phyloP scores from a whole-genome alignment of 768 basidiomycete genomes.

The Trametes maxima region DNA sequence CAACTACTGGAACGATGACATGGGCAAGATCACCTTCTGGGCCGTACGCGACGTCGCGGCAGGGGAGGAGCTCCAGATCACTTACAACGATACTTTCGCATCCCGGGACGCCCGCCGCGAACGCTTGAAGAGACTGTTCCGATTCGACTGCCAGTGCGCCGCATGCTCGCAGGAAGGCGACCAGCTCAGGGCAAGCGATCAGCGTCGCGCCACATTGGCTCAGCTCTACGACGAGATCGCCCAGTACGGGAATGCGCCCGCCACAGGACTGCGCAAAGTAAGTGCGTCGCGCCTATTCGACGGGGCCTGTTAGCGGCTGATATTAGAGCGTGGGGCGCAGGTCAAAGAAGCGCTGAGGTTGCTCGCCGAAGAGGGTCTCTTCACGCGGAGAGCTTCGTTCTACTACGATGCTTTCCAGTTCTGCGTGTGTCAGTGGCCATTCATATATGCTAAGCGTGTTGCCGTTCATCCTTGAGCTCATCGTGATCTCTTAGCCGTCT shows the following conservation, averaged over 20 bases:
- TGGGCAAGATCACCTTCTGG: constrained; percentile 27
- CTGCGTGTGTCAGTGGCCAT: constrained; percentile 19
- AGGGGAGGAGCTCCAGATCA: constrained; percentile 34
- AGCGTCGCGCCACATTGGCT: constrained; percentile 19
- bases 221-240: constrained; percentile 29
- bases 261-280: constrained; percentile 27
- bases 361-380: constrained; percentile 26
- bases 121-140: constrained; percentile 17
- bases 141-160: constrained; percentile 28
- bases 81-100: constrained; percentile 23
- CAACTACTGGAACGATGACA: constrained; percentile 27
- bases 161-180: constrained; percentile 26
- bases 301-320: background rate
- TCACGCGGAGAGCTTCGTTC: constrained; percentile 23
- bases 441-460: background rate
- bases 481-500: background rate
- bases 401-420: constrained; percentile 33
- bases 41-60: constrained; percentile 28
- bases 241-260: constrained; percentile 21
- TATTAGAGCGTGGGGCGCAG: constrained; percentile 6
- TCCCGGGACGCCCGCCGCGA: constrained; percentile 19
- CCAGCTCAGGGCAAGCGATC: constrained; percentile 24
- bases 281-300: background rate
- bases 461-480: no score
- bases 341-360: constrained; percentile 26